Evolutionary conservation across 2,329 filamentous ascomycete genomes (phyloP), one percentile per base, ranked within the genome.

Genomic region (Fonsecaea monophora): DNA sequence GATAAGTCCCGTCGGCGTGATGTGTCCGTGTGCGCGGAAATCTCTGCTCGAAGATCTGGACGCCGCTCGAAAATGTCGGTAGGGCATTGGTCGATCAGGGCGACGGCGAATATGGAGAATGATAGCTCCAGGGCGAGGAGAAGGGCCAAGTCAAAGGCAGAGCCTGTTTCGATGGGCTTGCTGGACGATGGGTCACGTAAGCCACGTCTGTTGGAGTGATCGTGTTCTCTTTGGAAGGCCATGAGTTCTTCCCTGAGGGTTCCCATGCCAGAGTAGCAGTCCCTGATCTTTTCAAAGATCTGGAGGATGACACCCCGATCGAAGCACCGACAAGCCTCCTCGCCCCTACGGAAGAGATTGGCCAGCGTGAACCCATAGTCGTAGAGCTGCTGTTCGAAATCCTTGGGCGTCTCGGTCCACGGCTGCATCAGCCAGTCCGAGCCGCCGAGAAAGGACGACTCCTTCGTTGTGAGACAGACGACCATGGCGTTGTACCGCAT

Each of bases 401-500:
- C 45, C 53, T 67, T 67, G 13, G 37, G n/a, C 6, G 32, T 42
- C 5, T 45, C 56, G 4, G 10, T 21, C 65, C 65, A 67, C 3
- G 65, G 65, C 32, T 56, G 50, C 15, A 61, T 58, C 18, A 56
- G 6, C 65, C 65, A 67, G 30, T 61, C 35, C 3, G 38, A 30
- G 13, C 45, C 30, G 12, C 56, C 57, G 18, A 64, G 57, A 21
- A 64, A 60, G 10, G 53, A 64, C 13, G 37, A 10, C 12, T n/a
- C 45, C 18, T 56, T 55, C 15, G 4, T 18, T 45, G 61, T 58
- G 9, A 64, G 30, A 38, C 56, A 48, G 35, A 61, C 56, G 18
- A 67, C 62, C 60, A 67, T 64, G 6, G 34, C 34, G 32, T 61
- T 61, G 37, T 67, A 64, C 4, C 65, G 56, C 25, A 61, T 58